Evolutionary conservation across 805 yeast genomes (phyloP), one percentile per base, ranked within the genome.

Genomic region (Torulaspora quercuum): DNA sequence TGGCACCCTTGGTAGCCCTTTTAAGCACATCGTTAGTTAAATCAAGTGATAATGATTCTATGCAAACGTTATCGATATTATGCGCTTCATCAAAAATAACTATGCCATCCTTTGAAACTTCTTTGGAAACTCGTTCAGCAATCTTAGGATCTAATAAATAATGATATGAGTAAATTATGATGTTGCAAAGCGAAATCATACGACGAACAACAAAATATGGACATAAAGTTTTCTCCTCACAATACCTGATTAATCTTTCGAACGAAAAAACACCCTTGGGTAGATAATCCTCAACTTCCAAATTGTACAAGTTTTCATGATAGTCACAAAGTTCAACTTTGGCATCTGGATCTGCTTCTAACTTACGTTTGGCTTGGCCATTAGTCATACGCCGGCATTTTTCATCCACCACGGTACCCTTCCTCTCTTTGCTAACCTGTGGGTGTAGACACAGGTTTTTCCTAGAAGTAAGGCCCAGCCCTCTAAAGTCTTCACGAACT

Each of bases 81-180:
- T 92, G 99, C 31, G 98, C 98, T 67, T 92, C 99, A 65, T 92
- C 99, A 57, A 92, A 92, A 25, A 92, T 94, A 44, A 92, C 83
- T 42, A 92, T 92, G 37, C 94, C 76, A 55, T 92, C 97, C 49
- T 88, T 86, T 12, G 95, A 84, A 33, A 92, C 73, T 55, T 92
- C 97, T 45, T 73, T 77, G 4, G 97, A 88, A 13, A 92, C 99
- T 44, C 98, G 70, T 47, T 88, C 96, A 2, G 97, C 92, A 59
- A 92, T 92, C 57, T 92, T 92, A 13, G 99, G 99, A 59, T 92
- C 99, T 49, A 92, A 70, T 40, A 92, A 67, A 70, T 92, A 92
- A 65, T 92, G 99, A 63, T 92, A 92, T 3, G 97, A 90, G 64
- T 92, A 92, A 64, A 92, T 92, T 44, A 92, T 82, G 37, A 92